Percentiles rank a stretch among this genome's conserved stretches.
phyloP scores from a whole-genome alignment of 2,329 filamentous ascomycete species.

The Aspergillus unguis region DNA sequence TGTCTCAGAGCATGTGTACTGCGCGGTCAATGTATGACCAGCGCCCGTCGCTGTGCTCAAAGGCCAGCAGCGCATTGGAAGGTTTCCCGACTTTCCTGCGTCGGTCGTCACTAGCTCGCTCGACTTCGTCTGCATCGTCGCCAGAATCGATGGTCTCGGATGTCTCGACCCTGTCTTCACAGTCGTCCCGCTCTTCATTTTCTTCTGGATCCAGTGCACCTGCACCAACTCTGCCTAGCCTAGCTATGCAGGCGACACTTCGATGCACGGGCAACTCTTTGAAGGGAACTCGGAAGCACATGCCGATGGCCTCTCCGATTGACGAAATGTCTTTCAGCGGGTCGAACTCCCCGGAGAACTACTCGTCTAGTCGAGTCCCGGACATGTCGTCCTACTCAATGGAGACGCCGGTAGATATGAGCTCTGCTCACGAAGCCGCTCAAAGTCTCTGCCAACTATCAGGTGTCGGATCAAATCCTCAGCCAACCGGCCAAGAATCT shows the following conservation, averaged over 20 bases:
- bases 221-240: conserved; percentile 28
- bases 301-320: conserved; percentile 38
- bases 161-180: conserved; percentile 53
- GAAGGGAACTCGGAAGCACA: conserved; percentile 36
- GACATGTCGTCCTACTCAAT: conserved; percentile 37
- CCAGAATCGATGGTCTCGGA: conserved; percentile 65
- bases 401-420: conserved; percentile 29
- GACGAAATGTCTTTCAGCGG: conserved; percentile 34
- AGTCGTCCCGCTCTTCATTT: conserved; percentile 52
- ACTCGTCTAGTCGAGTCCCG: conserved; percentile 26
- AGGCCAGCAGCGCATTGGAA: conserved; percentile 41
- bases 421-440: conserved; percentile 36
- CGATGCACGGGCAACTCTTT: conserved; percentile 38
- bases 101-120: conserved; percentile 49
- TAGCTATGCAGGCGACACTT: conserved; percentile 42
- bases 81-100: conserved; percentile 49
- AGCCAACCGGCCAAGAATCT: conserved; percentile 11
- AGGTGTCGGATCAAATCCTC: conserved; percentile 27
- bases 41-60: conserved; percentile 38
- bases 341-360: conserved; percentile 36
- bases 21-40: conserved; percentile 56
- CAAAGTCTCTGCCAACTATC: conserved; percentile 43
- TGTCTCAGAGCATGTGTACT: conserved; percentile 55
- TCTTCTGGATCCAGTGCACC: conserved; percentile 38
- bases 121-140: conserved; percentile 52